Base-by-base conservation (phyloP, 2,329 filamentous ascomycete species). In the Chaetomium olivaceum region DNA sequence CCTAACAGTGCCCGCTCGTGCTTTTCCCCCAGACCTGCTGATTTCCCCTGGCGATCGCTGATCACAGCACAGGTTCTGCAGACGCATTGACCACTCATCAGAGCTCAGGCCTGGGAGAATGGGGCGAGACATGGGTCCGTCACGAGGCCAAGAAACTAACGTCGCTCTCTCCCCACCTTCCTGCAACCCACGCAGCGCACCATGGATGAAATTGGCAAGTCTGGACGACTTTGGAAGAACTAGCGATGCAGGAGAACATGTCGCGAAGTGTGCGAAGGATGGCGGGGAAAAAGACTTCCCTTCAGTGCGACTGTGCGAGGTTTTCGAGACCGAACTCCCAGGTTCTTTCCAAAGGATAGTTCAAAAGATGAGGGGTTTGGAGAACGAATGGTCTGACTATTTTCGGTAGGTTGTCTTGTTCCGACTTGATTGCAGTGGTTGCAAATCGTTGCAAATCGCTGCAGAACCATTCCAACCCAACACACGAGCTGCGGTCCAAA, bases 31-130 rank as follows among this genome's bases (percentile, higher is more conserved):
- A 29, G 36, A 9, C 9, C 23, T 21, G 19, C 21, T 48, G 21
- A 12, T 36, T 59, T 62, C 64, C 64, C 67, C 67, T 68, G 67
- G 62, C 59, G 64, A 67, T 68, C 59, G 57, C 64, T 62, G 64
- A 64, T 61, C 50, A 59, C 27, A 62, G 9, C 21, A 25, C 51
- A 29, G 3, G 14, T 19, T 21, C n/a, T 48, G 51, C 27, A 52
- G 52, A 39, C 21, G 64, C 67, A 68, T 61, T 58, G 64, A 58
- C 62, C 58, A 65, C 25, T 48, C 23, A 52, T 21, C 8, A 5
- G 4, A 12, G 51, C 36, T 52, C 48, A 46, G 29, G 43, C 29
- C 33, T 16, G n/a, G 31, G 19, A 48, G 57, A 56, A 48, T 33
- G 52, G 56, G 56, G 27, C 33, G 43, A 19, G 19, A 29, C 55